These are phyloP conservation scores for Leucoagaricus sp. DNA, from an alignment of 1,284 basidiomycete species.

Conservation along the genomic window DNA sequence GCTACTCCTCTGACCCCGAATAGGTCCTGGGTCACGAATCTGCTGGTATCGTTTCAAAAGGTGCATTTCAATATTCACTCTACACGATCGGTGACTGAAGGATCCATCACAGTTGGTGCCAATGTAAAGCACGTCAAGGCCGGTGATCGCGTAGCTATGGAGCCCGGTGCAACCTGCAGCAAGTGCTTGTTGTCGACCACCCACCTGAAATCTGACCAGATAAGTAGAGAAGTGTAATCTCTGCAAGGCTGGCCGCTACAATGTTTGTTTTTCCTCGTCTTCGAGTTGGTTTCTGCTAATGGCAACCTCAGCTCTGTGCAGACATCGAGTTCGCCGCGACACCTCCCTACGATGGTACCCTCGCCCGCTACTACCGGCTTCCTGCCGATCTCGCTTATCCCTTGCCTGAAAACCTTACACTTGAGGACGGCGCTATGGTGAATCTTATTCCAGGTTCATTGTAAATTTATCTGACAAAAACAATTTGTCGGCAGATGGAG, in stretches of 20 bases:
- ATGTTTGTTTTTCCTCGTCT: conserved; percentile 46
- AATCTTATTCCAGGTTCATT: conserved; percentile 19
- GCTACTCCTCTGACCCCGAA: not conserved
- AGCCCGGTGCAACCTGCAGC: conserved; percentile 80
- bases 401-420: conserved; percentile 71
- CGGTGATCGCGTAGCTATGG: conserved; percentile 88
- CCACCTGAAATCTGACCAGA: not conserved
- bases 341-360: conserved; percentile 88
- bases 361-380: conserved; percentile 79
- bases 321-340: conserved; percentile 87
- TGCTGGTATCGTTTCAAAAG: conserved; percentile 55
- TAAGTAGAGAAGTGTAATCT: conserved; percentile 51
- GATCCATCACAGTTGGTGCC: conserved; percentile 53
- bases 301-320: conserved; percentile 59
- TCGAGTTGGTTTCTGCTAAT: not conserved
- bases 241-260: conserved; percentile 81
- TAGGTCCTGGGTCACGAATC: conserved; percentile 72
- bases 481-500: conserved; percentile 73
- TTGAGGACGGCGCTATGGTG: conserved; percentile 87
- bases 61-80: conserved; percentile 27
- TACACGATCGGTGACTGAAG: conserved; percentile 3
- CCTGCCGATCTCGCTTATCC: conserved; percentile 76
- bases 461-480: not conserved
- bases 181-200: conserved; percentile 29
- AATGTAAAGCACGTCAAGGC: conserved; percentile 73